These are phyloP conservation scores for Myrica gale DNA, from an alignment of 306 rosid species.

Conservation along the genomic window DNA sequence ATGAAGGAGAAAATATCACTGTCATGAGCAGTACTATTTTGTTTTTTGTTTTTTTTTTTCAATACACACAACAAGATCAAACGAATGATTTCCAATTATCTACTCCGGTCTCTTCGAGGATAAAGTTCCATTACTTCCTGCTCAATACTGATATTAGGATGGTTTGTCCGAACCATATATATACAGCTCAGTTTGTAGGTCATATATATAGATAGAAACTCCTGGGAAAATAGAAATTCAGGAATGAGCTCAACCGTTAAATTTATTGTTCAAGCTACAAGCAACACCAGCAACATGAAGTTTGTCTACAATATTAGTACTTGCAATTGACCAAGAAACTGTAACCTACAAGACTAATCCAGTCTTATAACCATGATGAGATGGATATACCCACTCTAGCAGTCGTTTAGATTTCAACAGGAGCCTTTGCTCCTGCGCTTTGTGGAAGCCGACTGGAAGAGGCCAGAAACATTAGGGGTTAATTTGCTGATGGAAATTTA, in stretches of 20 bases:
- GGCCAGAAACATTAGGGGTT: no score
- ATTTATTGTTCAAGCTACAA: background rate
- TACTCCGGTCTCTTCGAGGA: no score
- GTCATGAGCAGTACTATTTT: background rate
- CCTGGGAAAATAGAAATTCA: no score
- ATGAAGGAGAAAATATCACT: background rate
- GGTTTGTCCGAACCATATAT: no score
- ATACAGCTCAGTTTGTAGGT: background rate
- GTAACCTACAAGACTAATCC: background rate
- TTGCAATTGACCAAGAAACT: background rate
- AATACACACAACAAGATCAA: no score
- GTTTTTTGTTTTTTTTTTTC: background rate
- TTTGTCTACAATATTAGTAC: background rate
- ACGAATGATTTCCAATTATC: no score
- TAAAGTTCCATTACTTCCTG: background rate
- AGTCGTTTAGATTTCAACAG: constrained; percentile 7
- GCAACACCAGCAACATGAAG: background rate
- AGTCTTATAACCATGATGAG: background rate
- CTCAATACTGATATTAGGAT: background rate
- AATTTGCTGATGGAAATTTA: no score
- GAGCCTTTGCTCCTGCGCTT: background rate
- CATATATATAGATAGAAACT: background rate
- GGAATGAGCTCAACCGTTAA: no score
- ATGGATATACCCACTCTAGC: background rate
- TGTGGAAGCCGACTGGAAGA: no score